Conservation (phyloP, 805 yeast species). For the Cyberlindnera misumaiensis region DNA sequence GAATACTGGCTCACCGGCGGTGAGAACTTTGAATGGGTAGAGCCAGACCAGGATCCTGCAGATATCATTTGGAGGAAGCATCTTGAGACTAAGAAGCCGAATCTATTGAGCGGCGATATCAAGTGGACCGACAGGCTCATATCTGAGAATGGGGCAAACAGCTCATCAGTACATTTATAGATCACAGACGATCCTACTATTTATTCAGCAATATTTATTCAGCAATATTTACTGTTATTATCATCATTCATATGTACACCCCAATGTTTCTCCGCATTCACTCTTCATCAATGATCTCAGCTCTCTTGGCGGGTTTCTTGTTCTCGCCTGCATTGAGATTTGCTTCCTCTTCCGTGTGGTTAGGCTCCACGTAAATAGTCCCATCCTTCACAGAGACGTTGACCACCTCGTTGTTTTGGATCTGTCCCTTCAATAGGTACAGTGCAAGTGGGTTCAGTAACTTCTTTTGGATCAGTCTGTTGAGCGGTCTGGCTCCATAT, state of each 20-base stretch:
- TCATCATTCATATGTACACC: background rate
- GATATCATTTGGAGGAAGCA: constrained; percentile 32
- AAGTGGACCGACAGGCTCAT: constrained; percentile 20
- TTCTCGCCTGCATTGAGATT: constrained; percentile 1
- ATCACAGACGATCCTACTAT: background rate
- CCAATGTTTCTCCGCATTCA: background rate
- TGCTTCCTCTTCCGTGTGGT: constrained; percentile 32
- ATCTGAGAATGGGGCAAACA: background rate
- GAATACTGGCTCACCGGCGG: constrained; percentile 88
- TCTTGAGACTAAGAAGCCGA: constrained; percentile 10
- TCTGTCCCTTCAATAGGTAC: constrained; percentile 70
- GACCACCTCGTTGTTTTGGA: constrained; percentile 52
- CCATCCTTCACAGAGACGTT: constrained; percentile 40
- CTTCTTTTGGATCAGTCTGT: constrained; percentile 77
- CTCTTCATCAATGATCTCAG: constrained; percentile 10
- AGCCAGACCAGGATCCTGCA: constrained; percentile 88
- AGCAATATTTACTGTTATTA: too few species aligned
- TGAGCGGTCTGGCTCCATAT: constrained; percentile 95
- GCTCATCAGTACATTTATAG: background rate
- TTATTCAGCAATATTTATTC: constrained; percentile 2
- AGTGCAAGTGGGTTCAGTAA: constrained; percentile 87
- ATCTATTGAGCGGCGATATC: constrained; percentile 8
- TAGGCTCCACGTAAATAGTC: constrained; percentile 38
- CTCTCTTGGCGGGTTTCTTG: constrained; percentile 1
- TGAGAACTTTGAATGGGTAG: constrained; percentile 82